Evolutionary conservation across 805 yeast genomes (phyloP), one percentile per base, ranked within the genome.

Genomic region (Saccharomycopsis fibuligera): DNA sequence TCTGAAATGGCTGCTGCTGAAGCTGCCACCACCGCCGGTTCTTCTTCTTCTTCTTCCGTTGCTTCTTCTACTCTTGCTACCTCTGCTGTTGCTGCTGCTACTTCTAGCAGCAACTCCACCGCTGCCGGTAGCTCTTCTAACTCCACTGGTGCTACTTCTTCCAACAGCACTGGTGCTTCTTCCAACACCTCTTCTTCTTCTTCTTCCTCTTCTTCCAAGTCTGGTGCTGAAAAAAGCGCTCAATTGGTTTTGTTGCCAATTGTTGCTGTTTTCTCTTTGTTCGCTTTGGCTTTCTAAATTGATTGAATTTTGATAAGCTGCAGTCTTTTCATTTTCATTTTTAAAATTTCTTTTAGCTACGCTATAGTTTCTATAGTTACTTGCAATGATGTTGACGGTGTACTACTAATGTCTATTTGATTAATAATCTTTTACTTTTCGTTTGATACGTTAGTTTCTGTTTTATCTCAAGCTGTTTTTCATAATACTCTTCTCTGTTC

Each of bases 1-100:
- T 30, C 43, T 33, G 54, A 51, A 35, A 35, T 48, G 24, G 19
- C 44, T 40, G 49, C 49, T 16, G 54, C 54, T 31, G 43, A 25
- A n/a, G 45, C 36, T 35, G 51, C 33, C 39, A 45, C 49, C 23
- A 12, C 52, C 17, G 24, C 51, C 17, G 19, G 40, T 23, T 5
- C 52, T 12, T 17, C 49, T 23, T 5, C 47, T 22, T 35, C 52
- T 17, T 30, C 39, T 30, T 36, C 51, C 30, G 5, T 22, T 16
- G 31, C 43, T 27, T 30, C 47, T 22, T 36, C 51, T 23, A 16
- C 48, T 16, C 24, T 41, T 27, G 19, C 42, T 35, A 23, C 48
- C 23, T 5, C 46, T 24, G 4, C 53, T 29, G 5, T 31, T 25
- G 38, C 45, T 27, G 33, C 50, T 21, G 25, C 47, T 19, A 9